These are phyloP conservation scores for Crithidia mellificae DNA, from an alignment of 208 protist species.

Conservation along the genomic window DNA sequence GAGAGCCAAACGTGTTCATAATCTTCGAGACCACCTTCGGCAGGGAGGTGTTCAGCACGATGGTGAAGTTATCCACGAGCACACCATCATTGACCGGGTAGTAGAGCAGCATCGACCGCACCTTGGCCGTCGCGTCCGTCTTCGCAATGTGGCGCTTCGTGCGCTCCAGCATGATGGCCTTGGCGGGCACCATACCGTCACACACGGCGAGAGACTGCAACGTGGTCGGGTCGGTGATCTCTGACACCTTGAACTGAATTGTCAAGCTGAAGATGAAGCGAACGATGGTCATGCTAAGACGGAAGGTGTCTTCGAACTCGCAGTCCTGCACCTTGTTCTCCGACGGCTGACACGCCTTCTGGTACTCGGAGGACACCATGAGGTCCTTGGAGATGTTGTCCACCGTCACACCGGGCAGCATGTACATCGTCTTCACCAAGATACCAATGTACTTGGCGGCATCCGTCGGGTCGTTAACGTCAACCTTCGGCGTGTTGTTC, in stretches of 20 bases:
- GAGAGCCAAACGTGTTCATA: constrained; percentile 83
- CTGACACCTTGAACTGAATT: constrained; percentile 86
- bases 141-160: constrained; percentile 82
- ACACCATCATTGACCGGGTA: constrained; percentile 86
- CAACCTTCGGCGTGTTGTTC: constrained; percentile 82
- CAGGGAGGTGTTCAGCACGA: constrained; percentile 85
- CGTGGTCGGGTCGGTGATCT: constrained; percentile 65
- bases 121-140: constrained; percentile 86
- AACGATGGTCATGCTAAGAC: constrained; percentile 68
- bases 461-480: constrained; percentile 57
- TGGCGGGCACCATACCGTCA: constrained; percentile 80
- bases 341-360: constrained; percentile 78
- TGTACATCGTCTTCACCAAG: constrained; percentile 87
- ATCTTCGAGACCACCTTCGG: constrained; percentile 76
- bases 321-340: constrained; percentile 67
- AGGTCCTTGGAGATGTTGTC: constrained; percentile 62
- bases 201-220: constrained; percentile 51
- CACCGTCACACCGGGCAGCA: constrained; percentile 70
- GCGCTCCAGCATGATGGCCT: constrained; percentile 83
- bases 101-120: constrained; percentile 85
- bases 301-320: constrained; percentile 75
- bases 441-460: constrained; percentile 74
- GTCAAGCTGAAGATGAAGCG: constrained; percentile 85
- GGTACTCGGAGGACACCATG: constrained; percentile 76
- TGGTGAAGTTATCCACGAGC: constrained; percentile 79